phyloP scores from a whole-genome alignment of 805 yeast species.

The Yarrowia osloensis region DNA sequence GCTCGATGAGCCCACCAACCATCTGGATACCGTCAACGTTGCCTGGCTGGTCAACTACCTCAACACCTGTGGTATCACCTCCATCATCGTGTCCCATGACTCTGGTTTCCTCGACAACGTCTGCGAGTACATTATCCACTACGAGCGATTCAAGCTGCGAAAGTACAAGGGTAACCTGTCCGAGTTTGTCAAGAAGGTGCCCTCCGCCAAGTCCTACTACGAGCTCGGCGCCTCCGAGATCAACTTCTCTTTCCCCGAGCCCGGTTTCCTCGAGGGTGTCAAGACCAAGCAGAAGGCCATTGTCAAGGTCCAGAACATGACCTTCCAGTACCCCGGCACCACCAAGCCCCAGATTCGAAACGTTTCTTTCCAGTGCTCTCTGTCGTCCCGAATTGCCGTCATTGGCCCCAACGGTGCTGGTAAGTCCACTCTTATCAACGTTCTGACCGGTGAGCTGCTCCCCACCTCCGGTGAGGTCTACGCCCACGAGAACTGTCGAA shows the following conservation, averaged over 20 bases:
- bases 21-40: slow-evolving; percentile 99
- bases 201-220: slow-evolving; percentile 98
- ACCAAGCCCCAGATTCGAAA: slow-evolving; percentile 88
- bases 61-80: slow-evolving; percentile 97
- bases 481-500: slow-evolving; percentile 99
- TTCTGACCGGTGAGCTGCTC: slow-evolving; percentile 98
- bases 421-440: slow-evolving; percentile 98
- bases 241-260: slow-evolving; percentile 98
- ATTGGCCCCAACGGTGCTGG: slow-evolving; percentile 99
- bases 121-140: slow-evolving; percentile 97
- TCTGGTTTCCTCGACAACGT: slow-evolving; percentile 98
- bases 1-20: slow-evolving; percentile 99
- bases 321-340: slow-evolving; percentile 99
- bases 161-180: slow-evolving; percentile 99
- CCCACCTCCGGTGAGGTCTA: slow-evolving; percentile 99
- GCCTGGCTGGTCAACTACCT: slow-evolving; percentile 99
- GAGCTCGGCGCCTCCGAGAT: slow-evolving; percentile 98
- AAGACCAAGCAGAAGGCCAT: slow-evolving; percentile 99
- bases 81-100: slow-evolving; percentile 98
- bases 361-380: slow-evolving; percentile 97
- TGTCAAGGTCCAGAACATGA: slow-evolving; percentile 95
- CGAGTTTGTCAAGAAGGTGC: slow-evolving; percentile 97
- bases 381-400: slow-evolving; percentile 99
- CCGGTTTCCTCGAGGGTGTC: slow-evolving; percentile 99
- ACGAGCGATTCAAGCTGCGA: slow-evolving; percentile 99